phyloP scores from a whole-genome alignment of 306 rosid genomes.

The Cucurbita argyrosperma region DNA sequence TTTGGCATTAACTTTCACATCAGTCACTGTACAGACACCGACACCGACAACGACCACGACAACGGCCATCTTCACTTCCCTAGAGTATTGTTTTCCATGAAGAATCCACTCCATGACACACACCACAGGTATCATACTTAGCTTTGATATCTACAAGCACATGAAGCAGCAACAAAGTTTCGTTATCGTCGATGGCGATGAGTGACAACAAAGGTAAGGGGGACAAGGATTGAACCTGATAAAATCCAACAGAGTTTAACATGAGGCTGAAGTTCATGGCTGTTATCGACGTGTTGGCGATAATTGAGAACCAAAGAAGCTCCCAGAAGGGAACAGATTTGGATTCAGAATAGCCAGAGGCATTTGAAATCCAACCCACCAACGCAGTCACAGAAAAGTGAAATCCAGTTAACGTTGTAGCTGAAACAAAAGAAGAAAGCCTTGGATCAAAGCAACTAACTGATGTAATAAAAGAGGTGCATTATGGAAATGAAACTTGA shows the following conservation, averaged over 20 bases:
- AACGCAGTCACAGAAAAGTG: constrained; percentile 29
- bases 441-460: not conserved
- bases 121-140: constrained; percentile 50
- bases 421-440: constrained; percentile 15
- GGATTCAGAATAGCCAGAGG: constrained; percentile 30
- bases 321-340: constrained; percentile 36
- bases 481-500: not conserved
- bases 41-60: constrained; percentile 36
- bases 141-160: constrained; percentile 29
- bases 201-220: not conserved
- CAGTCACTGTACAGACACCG: constrained; percentile 42
- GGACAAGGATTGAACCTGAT: constrained; percentile 19
- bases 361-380: constrained; percentile 32
- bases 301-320: constrained; percentile 29
- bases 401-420: constrained; percentile 39
- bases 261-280: constrained; percentile 44
- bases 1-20: constrained; percentile 36
- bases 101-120: constrained; percentile 46
- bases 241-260: constrained; percentile 45
- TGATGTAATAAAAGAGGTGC: not conserved
- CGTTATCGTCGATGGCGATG: not conserved
- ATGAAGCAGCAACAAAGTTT: not conserved
- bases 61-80: constrained; percentile 41
- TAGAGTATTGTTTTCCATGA: constrained; percentile 34
- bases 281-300: constrained; percentile 29